Evolutionary conservation across 768 basidiomycete species (phyloP), one percentile per base, ranked within the genome.

Genomic region (Leccinum variicolor): DNA sequence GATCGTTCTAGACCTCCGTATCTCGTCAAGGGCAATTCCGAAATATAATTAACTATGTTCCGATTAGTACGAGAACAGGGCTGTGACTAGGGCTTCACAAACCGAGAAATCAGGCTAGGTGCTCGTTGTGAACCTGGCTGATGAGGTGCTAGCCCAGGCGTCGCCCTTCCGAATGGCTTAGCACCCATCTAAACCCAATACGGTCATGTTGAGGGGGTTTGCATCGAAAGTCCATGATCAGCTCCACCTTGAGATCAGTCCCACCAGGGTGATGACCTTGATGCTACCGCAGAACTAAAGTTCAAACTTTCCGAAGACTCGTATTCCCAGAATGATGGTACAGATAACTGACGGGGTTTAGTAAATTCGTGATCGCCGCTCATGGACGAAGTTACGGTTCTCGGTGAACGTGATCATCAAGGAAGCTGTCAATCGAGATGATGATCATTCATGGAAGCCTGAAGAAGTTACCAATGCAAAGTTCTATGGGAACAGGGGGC

Each of bases 301-400:
- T 67, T 85, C 84, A 45, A 78, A 71, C 63, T 79, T 78, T 17
- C 83, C 84, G 57, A 81, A 84, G 64, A 86, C 78, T 1, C 82
- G 80, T 21, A 89, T 80, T 49, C 87, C 87, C 52, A 86, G 73
- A 19, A 85, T 69, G 66, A 84, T 86, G 64, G 86, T 65, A 19
- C 75, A 14, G 58, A 83, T 80, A 54, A 86, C 81, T 84, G 55
- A 15, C 34, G 56, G 21, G 17, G 8, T 19, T 58, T 14, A 26
- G 52, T 26, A 29, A 50, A 46, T 7, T 36, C 36, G 6, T 43
- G 34, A 55, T 50, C 41, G 15, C 8, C 26, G 23, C 45, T 47
- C 46, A 11, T 47, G 7, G 17, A 23, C 21, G 8, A 54, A 28
- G 19, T 41, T 49, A 50, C 25, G 41, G n/a, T 36, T 77, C 63